Conservation (phyloP, 2,329 filamentous ascomycete species). For the Xylogone sp. region DNA sequence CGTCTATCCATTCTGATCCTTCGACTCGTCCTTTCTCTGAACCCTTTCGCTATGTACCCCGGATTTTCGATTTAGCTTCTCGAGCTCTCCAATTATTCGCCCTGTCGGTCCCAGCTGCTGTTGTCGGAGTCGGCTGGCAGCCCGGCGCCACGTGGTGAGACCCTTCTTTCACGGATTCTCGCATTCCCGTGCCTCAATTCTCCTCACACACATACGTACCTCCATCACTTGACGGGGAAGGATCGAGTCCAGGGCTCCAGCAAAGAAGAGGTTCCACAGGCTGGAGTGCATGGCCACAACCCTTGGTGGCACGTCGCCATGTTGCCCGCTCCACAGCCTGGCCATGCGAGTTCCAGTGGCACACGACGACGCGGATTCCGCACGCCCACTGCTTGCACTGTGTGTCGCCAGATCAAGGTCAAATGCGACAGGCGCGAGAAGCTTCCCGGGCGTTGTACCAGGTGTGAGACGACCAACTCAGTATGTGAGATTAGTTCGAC, state of each 20-base stretch:
- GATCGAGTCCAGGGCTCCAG: too few species aligned
- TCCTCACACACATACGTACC: not conserved
- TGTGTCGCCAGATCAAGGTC: slow-evolving; percentile 1
- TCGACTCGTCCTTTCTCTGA: not conserved
- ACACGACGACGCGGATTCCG: not conserved
- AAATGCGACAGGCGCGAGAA: slow-evolving; percentile 2
- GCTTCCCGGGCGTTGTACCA: not conserved
- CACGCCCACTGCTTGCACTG: slow-evolving; percentile 1
- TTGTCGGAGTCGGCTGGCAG: not conserved
- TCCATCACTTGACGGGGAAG: too few species aligned
- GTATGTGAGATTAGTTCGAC: slow-evolving; percentile 1
- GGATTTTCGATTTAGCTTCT: not conserved
- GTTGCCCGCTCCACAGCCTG: not conserved
- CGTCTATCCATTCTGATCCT: not conserved
- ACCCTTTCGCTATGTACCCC: not conserved
- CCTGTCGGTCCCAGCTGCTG: too few species aligned
- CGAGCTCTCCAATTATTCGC: not conserved
- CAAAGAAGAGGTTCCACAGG: too few species aligned
- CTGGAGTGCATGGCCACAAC: not conserved
- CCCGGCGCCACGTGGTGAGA: not conserved
- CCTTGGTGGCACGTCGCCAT: not conserved
- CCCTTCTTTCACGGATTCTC: not conserved
- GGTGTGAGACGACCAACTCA: slow-evolving; percentile 1
- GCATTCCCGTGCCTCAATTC: not conserved
- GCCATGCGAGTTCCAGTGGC: not conserved